Conservation (phyloP, 2,329 filamentous ascomycete species). For the Pseudogymnoascus sp. region DNA sequence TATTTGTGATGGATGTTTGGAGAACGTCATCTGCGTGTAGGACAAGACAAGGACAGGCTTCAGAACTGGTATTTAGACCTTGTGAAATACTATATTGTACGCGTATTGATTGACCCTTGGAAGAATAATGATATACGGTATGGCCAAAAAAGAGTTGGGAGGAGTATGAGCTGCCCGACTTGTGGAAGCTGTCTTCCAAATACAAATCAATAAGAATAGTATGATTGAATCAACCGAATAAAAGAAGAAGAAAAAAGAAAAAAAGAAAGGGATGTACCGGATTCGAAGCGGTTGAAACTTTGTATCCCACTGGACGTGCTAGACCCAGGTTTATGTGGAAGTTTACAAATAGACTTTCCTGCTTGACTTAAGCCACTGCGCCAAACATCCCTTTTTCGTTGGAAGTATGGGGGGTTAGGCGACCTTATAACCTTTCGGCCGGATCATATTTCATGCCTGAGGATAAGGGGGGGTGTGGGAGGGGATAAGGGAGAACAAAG, state of each 20-base stretch:
- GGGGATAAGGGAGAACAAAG: not conserved
- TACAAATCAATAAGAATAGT: not conserved
- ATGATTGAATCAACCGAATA: not conserved
- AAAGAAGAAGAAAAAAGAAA: not conserved
- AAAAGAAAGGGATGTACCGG: not conserved
- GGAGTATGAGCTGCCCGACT: not conserved
- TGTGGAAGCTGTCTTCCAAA: not conserved
- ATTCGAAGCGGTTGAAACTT: not conserved
- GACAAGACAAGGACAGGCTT: not conserved
- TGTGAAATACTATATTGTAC: not conserved
- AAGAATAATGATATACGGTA: not conserved
- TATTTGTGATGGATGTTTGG: not conserved
- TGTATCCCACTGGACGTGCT: not conserved
- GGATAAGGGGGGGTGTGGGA: not conserved
- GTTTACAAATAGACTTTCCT: too few relatives aligned
- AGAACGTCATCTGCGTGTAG: not conserved
- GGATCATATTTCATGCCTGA: not conserved
- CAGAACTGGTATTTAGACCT: not conserved
- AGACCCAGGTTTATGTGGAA: not conserved
- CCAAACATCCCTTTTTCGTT: not conserved
- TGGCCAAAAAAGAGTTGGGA: not conserved
- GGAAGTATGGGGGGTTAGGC: not conserved
- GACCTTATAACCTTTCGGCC: not conserved
- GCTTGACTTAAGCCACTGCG: not conserved
- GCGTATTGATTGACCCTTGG: not conserved